Evolutionary conservation across 148 eudicot genomes (phyloP).

Genomic region (Bassia scoparia): DNA sequence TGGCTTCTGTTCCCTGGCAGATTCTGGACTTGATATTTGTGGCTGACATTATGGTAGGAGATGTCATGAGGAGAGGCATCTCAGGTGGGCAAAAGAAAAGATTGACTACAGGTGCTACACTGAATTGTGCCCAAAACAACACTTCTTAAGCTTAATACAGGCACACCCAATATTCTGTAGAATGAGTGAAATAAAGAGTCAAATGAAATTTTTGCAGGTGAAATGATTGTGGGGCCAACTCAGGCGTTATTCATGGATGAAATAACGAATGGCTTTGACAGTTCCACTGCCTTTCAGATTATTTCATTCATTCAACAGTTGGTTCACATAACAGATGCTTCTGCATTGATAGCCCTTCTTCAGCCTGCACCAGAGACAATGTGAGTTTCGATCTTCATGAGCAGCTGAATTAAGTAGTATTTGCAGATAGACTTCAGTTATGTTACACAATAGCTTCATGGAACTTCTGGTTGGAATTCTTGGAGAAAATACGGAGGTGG

Average conservation of each 20-base stretch:
- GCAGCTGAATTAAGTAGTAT: no score
- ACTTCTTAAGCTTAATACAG: not conserved
- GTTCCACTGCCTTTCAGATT: slow-evolving; percentile 82
- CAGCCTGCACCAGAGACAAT: slow-evolving; percentile 89
- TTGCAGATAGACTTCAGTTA: no score
- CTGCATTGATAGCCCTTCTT: slow-evolving; percentile 74
- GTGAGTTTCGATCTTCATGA: slow-evolving; percentile 79
- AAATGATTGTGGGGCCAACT: slow-evolving; percentile 89
- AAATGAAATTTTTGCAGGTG: slow-evolving; percentile 44
- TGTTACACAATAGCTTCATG: no score
- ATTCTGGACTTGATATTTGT: slow-evolving; percentile 79
- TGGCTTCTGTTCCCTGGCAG: slow-evolving; percentile 32
- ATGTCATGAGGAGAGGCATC: slow-evolving; percentile 82
- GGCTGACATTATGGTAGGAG: slow-evolving; percentile 68
- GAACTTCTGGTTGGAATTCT: no score
- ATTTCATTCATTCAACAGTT: slow-evolving; percentile 62
- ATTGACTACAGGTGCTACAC: slow-evolving; percentile 59
- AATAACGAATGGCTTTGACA: slow-evolving; percentile 88
- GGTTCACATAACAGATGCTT: slow-evolving; percentile 63
- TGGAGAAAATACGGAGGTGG: no score
- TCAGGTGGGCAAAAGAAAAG: slow-evolving; percentile 91
- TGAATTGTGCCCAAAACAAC: not conserved
- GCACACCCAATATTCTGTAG: not conserved
- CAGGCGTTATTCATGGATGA: slow-evolving; percentile 85
- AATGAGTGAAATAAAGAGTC: slow-evolving; percentile 6